Conservation (phyloP, 2,329 filamentous ascomycete species). For the Rhytidhysteron rufulum region DNA sequence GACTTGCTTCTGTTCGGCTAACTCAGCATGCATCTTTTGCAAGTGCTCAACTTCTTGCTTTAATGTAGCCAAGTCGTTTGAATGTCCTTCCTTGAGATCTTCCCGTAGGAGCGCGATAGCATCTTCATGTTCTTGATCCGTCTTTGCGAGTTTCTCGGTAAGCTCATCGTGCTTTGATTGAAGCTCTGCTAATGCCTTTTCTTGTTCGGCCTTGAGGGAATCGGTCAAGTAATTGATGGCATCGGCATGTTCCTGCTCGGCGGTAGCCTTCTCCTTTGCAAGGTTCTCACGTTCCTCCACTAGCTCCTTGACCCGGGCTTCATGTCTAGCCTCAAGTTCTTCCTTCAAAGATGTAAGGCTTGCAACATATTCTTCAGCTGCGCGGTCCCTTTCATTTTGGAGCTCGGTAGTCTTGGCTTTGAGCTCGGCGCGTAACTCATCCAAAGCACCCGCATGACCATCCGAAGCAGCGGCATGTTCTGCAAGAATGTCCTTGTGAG, state of each 20-base stretch:
- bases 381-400: constrained; percentile 9
- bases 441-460: constrained; percentile 1
- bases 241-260: constrained; percentile 25
- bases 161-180: constrained; percentile 21
- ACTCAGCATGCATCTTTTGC: constrained; percentile 22
- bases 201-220: constrained; percentile 22
- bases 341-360: constrained; percentile 5
- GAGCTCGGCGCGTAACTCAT: constrained; percentile 16
- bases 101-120: constrained; percentile 26
- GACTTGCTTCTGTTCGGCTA: constrained; percentile 23
- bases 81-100: constrained; percentile 26
- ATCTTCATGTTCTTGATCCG: constrained; percentile 28
- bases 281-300: constrained; percentile 14
- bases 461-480: neutral
- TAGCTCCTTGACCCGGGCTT: neutral
- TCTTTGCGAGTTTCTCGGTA: constrained; percentile 17
- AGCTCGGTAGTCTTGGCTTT: constrained; percentile 13
- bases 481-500: constrained; percentile 15
- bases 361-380: constrained; percentile 19
- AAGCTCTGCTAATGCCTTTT: constrained; percentile 19
- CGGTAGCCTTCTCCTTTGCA: constrained; percentile 20
- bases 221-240: constrained; percentile 23
- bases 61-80: constrained; percentile 19
- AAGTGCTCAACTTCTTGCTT: constrained; percentile 23
- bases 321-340: constrained; percentile 1